These are phyloP conservation scores for Dictyostelium firmibasis DNA, from an alignment of 78 protist species.

Conservation along the genomic window DNA sequence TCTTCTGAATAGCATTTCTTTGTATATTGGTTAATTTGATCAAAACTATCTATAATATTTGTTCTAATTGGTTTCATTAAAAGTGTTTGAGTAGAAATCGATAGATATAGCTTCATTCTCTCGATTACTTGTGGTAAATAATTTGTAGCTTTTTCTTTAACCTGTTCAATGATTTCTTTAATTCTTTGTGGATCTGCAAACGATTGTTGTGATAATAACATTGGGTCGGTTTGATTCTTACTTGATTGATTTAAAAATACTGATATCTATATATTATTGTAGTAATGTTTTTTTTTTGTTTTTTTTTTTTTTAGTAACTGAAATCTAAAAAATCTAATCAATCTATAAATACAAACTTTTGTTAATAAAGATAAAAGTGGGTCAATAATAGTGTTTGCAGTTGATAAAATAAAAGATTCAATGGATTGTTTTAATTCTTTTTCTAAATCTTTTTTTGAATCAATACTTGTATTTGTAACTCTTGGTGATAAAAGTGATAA, in stretches of 20 bases:
- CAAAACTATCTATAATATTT: conserved; percentile 59
- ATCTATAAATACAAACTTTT: conserved; percentile 4
- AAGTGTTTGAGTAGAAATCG: conserved; percentile 14
- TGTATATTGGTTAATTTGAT: conserved; percentile 59
- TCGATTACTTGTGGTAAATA: conserved; percentile 29
- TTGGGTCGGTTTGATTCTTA: background rate
- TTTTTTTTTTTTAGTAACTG: no score
- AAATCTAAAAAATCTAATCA: background rate
- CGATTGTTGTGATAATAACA: conserved; percentile 33
- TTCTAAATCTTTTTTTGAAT: conserved; percentile 81
- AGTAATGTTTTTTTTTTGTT: no score
- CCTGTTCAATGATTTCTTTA: conserved; percentile 21
- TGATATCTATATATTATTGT: conserved; percentile 16
- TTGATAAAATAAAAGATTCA: conserved; percentile 76
- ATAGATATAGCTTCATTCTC: conserved; percentile 39
- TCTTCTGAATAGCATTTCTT: conserved; percentile 53
- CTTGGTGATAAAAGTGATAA: conserved; percentile 45
- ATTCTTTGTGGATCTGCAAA: conserved; percentile 56
- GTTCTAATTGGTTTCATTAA: conserved; percentile 66
- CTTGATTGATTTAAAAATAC: conserved; percentile 33
- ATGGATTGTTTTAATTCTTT: conserved; percentile 70
- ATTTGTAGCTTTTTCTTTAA: background rate
- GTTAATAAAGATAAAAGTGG: conserved; percentile 62
- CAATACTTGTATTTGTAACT: conserved; percentile 61
- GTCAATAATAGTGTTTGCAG: conserved; percentile 45